Conservation (phyloP, 768 basidiomycete species). For the Tylopilus intermedius region DNA sequence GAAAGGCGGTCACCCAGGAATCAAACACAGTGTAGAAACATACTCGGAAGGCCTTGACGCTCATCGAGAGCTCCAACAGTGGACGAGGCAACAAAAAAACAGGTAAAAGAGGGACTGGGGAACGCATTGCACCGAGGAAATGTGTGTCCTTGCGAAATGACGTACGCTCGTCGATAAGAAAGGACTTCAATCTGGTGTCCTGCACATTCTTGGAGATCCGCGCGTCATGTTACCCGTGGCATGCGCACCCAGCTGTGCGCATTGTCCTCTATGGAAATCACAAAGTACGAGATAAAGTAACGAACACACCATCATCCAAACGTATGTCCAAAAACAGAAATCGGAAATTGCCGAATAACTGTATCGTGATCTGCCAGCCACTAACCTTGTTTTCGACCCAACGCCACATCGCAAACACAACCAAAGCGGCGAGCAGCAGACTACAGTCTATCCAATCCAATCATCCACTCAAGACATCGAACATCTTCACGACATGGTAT, state of each 20-base stretch:
- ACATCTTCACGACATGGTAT: conserved; percentile 69
- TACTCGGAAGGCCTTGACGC: not conserved
- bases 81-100: not conserved
- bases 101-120: not conserved
- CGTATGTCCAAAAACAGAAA: too few relatives aligned
- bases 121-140: not conserved
- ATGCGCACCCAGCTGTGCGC: not conserved
- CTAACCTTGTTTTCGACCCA: conserved; percentile 47
- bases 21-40: not conserved
- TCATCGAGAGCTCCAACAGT: not conserved
- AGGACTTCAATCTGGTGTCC: not conserved
- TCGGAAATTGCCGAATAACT: conserved; percentile 37
- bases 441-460: conserved; percentile 19
- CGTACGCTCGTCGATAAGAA: too few relatives aligned
- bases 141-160: not conserved
- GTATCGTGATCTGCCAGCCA: conserved; percentile 42
- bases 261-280: not conserved
- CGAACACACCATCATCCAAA: not conserved
- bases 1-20: not conserved
- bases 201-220: not conserved
- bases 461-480: conserved; percentile 46
- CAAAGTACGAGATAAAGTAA: not conserved
- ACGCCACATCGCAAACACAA: conserved; percentile 37
- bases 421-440: conserved; percentile 9
- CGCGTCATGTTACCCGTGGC: not conserved